Evolutionary conservation across 345 rosid genomes (phyloP).

Genomic region (Sisymbrium altissimum): DNA sequence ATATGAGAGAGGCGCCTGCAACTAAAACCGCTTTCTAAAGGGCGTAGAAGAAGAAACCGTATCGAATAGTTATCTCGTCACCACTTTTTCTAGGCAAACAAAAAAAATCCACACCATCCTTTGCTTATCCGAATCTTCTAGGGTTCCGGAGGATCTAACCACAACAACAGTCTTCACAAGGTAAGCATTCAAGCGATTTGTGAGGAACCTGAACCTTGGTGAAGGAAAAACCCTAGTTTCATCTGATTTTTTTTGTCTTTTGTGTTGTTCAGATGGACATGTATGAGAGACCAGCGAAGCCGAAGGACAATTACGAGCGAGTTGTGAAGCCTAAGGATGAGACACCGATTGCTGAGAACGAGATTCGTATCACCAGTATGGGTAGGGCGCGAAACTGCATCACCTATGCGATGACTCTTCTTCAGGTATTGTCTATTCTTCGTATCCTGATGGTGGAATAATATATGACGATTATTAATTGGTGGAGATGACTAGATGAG

Average conservation of each 20-base stretch:
- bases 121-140: conserved; percentile 26
- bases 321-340: conserved; percentile 77
- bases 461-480: background rate
- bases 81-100: conserved; percentile 27
- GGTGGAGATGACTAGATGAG: background rate
- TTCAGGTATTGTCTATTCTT: conserved; percentile 45
- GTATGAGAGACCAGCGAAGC: conserved; percentile 77
- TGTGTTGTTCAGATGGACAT: conserved; percentile 56
- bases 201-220: background rate
- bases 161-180: conserved; percentile 18
- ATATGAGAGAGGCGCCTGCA: conserved; percentile 33
- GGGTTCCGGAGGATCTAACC: conserved; percentile 20
- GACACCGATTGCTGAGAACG: conserved; percentile 76
- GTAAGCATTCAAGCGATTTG: conserved; percentile 12
- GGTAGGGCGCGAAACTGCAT: conserved; percentile 86
- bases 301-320: conserved; percentile 76
- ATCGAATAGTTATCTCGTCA: conserved; percentile 48
- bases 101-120: conserved; percentile 10
- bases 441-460: background rate
- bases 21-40: conserved; percentile 20
- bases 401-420: conserved; percentile 79
- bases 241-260: background rate
- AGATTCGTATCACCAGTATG: conserved; percentile 83
- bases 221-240: background rate
- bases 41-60: conserved; percentile 70